Conservation (phyloP, 1,284 basidiomycete genomes). For the Anthracocystis setariae region DNA sequence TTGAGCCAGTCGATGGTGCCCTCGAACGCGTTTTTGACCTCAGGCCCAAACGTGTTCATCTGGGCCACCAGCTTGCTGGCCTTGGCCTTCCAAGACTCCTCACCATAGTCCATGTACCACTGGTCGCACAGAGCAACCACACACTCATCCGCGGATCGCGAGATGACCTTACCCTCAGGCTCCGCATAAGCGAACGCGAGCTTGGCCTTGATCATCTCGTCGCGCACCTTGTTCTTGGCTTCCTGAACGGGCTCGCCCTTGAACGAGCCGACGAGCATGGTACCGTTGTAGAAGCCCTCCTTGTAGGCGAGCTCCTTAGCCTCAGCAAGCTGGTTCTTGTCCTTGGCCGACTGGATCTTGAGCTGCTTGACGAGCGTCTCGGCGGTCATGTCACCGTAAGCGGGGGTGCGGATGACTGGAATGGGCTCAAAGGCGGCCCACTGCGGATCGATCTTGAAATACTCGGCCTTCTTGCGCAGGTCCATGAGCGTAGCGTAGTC, state of each 20-base stretch:
- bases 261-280: conserved; percentile 88
- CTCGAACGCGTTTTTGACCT: conserved; percentile 92
- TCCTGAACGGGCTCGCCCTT: conserved; percentile 87
- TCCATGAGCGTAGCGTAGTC: conserved; percentile 92
- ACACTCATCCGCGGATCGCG: conserved; percentile 91
- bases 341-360: conserved; percentile 96
- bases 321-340: conserved; percentile 82
- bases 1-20: conserved; percentile 93
- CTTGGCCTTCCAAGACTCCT: conserved; percentile 84
- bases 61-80: conserved; percentile 83
- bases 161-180: conserved; percentile 91
- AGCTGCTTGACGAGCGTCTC: conserved; percentile 86
- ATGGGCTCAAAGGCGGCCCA: conserved; percentile 89
- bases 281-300: conserved; percentile 95
- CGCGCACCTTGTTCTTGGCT: conserved; percentile 88
- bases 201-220: conserved; percentile 81
- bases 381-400: conserved; percentile 91
- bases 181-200: conserved; percentile 92
- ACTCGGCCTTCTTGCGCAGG: conserved; percentile 94
- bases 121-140: conserved; percentile 98
- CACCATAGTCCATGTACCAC: conserved; percentile 99
- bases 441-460: conserved; percentile 90
- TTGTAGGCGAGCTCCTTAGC: conserved; percentile 99
- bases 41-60: conserved; percentile 89
- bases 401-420: conserved; percentile 86